Evolutionary conservation across 108 stramenopile genomes (phyloP).

Genomic region (Parietichytrium sp.): DNA sequence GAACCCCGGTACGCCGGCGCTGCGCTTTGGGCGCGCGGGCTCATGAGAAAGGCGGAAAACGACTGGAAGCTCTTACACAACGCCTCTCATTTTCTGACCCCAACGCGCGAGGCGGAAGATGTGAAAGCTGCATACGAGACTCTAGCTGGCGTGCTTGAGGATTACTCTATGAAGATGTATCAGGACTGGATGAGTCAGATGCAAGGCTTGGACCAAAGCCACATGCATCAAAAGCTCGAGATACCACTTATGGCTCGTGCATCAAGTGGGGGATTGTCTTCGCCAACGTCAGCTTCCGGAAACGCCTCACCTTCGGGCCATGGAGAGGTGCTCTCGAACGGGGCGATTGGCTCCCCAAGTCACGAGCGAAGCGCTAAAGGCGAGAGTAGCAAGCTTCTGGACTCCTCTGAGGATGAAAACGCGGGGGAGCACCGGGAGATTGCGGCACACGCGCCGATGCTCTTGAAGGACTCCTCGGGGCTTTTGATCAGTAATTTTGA

Average conservation of each 20-base stretch:
- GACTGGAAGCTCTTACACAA: background rate
- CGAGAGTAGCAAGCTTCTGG: background rate
- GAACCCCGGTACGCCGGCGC: slow-evolving; percentile 67
- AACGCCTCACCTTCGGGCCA: background rate
- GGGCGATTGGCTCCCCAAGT: background rate
- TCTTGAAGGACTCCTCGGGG: background rate
- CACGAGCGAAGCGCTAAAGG: background rate
- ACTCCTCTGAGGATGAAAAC: background rate
- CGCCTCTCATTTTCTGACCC: slow-evolving; percentile 46
- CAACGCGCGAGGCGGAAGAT: slow-evolving; percentile 46
- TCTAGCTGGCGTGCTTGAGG: slow-evolving; percentile 55
- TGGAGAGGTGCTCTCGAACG: background rate
- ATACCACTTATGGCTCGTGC: slow-evolving; percentile 55
- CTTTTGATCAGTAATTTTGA: slow-evolving; percentile 66
- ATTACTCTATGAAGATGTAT: slow-evolving; percentile 58
- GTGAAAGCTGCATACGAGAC: slow-evolving; percentile 54
- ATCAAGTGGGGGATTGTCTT: background rate
- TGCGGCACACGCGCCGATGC: background rate
- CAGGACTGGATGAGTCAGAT: slow-evolving; percentile 60
- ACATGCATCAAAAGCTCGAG: slow-evolving; percentile 54
- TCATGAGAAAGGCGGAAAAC: background rate
- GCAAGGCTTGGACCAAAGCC: slow-evolving; percentile 37
- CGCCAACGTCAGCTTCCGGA: background rate
- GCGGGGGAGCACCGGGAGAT: background rate
- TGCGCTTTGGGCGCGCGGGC: slow-evolving; percentile 64